A percentile compares a stretch with the other conserved stretches of the same genome.
Conservation (phyloP, 1,284 basidiomycete genomes). For the Pseudozyma pruni region DNA sequence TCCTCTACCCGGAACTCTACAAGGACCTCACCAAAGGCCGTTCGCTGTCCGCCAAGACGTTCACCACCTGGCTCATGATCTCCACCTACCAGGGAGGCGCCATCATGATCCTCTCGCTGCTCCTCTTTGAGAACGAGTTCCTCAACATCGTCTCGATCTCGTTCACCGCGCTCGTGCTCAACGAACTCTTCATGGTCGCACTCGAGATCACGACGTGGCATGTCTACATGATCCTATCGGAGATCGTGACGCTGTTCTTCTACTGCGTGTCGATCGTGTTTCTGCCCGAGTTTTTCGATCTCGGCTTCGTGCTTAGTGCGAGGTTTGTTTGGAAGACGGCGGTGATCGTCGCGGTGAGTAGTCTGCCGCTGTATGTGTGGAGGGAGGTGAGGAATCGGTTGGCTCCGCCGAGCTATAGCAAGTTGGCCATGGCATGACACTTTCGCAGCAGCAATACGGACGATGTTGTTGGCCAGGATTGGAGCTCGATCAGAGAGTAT, state of each 20-base stretch:
- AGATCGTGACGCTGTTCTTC: constrained; percentile 86
- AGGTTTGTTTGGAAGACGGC: constrained; percentile 89
- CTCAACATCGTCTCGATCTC: constrained; percentile 98
- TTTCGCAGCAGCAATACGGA: too few species aligned
- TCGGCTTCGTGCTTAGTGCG: constrained; percentile 87
- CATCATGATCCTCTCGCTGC: constrained; percentile 97
- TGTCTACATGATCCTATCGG: constrained; percentile 91
- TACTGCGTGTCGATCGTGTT: constrained; percentile 93
- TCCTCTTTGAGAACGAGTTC: constrained; percentile 97
- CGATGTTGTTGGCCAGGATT: too few species aligned
- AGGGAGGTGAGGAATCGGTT: constrained; percentile 86
- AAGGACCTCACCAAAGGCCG: constrained; percentile 81
- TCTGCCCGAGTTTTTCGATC: constrained; percentile 95
- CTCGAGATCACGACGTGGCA: constrained; percentile 99
- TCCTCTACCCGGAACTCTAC: constrained; percentile 97
- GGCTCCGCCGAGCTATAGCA: constrained; percentile 93
- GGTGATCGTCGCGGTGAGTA: constrained; percentile 89
- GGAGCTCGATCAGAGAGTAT: too few species aligned
- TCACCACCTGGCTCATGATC: constrained; percentile 98
- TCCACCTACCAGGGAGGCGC: constrained; percentile 97
- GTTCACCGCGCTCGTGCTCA: constrained; percentile 93
- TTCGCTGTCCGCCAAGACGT: constrained; percentile 92
- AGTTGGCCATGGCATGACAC: constrained; percentile 70
- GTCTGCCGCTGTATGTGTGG: constrained; percentile 89
- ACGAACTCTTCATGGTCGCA: constrained; percentile 99